Evolutionary conservation across 1,139 yeast genomes (phyloP).

Genomic region (Geotrichum candidum): DNA sequence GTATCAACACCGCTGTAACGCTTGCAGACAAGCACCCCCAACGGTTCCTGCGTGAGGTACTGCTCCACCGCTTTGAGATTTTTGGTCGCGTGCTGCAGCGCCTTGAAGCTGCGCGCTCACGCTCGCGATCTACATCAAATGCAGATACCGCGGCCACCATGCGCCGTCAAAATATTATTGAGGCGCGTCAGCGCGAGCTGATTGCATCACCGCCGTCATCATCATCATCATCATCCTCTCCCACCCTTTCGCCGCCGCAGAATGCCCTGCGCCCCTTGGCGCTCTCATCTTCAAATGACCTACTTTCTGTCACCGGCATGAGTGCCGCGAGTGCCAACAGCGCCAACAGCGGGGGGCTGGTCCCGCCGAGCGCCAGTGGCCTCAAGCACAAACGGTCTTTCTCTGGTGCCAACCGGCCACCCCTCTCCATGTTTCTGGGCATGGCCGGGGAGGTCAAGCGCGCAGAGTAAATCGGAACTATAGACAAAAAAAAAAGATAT

Average conservation of each 20-base stretch:
- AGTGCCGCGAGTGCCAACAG: not conserved
- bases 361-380: not conserved
- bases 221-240: not conserved
- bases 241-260: not conserved
- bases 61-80: constrained; percentile 24
- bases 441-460: not conserved
- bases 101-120: constrained; percentile 16
- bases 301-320: not conserved
- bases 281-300: not conserved
- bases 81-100: constrained; percentile 25
- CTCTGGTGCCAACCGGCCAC: not conserved
- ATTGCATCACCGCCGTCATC: not conserved
- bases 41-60: constrained; percentile 27
- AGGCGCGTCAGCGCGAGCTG: not conserved
- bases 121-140: constrained; percentile 28
- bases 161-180: not conserved
- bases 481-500: too few species aligned
- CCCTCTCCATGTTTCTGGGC: not conserved
- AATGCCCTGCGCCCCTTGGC: not conserved
- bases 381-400: constrained; percentile 1
- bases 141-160: constrained; percentile 20
- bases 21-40: constrained; percentile 33
- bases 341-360: not conserved
- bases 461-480: not conserved
- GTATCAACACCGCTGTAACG: constrained; percentile 30